Evolutionary conservation across 371 early-diverging fungal genomes (phyloP).

Genomic region (Fennellomyces sp.): DNA sequence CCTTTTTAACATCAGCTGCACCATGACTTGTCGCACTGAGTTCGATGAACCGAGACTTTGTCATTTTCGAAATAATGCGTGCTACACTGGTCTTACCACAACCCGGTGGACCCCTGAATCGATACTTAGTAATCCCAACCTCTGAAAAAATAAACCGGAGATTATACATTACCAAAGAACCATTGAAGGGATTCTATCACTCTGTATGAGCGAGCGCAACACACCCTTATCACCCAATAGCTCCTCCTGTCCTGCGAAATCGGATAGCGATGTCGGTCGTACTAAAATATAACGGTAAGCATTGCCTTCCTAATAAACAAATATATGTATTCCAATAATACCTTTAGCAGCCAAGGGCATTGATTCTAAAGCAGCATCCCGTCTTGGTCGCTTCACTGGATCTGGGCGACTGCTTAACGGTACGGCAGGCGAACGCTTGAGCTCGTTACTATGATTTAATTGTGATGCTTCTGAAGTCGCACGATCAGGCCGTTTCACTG

Average conservation of each 20-base stretch:
- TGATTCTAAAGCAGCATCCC: conserved; percentile 20
- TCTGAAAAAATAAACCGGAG: not conserved
- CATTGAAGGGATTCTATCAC: conserved; percentile 70
- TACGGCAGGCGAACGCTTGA: not conserved
- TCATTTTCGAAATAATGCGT: conserved; percentile 67
- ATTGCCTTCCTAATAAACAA: not conserved
- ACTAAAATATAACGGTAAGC: conserved; percentile 28
- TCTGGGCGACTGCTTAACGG: conserved; percentile 4
- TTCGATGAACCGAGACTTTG: conserved; percentile 70
- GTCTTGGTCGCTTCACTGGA: conserved; percentile 16
- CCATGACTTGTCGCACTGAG: conserved; percentile 75
- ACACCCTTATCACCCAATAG: conserved; percentile 68
- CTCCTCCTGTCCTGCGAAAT: conserved; percentile 78
- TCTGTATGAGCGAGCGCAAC: conserved; percentile 63
- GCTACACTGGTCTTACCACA: conserved; percentile 89
- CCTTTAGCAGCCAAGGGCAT: conserved; percentile 57
- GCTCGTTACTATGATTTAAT: not conserved
- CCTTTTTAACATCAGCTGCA: conserved; percentile 67
- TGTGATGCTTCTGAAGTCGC: not conserved
- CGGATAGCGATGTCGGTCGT: conserved; percentile 64
- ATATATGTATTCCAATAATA: too few species aligned
- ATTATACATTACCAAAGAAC: conserved; percentile 40
- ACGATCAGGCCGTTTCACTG: not conserved
- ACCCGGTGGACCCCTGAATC: conserved; percentile 83
- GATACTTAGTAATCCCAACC: not conserved